Conservation (phyloP, 202 grass and related monocot genomes). For the Musa balbisiana region DNA sequence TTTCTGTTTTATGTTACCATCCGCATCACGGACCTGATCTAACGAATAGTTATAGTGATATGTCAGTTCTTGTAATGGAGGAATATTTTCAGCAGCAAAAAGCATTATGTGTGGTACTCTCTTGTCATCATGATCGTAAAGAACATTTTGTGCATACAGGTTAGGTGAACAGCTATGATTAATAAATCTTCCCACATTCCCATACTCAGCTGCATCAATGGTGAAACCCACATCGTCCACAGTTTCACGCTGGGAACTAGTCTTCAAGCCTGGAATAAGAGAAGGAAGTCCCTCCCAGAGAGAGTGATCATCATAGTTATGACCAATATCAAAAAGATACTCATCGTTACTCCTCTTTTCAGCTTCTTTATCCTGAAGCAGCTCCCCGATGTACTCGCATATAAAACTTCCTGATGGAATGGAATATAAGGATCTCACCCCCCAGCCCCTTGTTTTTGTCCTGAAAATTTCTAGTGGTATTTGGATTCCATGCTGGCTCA, state of each 20-base stretch:
- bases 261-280: conserved; percentile 19
- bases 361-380: conserved; percentile 43
- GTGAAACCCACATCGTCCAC: conserved; percentile 47
- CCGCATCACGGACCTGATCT: conserved; percentile 27
- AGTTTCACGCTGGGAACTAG: conserved; percentile 15
- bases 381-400: conserved; percentile 67
- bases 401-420: conserved; percentile 72
- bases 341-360: conserved; percentile 43
- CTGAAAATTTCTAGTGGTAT: conserved; percentile 74
- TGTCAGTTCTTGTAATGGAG: conserved; percentile 64
- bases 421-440: conserved; percentile 62
- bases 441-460: conserved; percentile 53
- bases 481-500: conserved; percentile 61
- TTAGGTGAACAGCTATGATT: conserved; percentile 81
- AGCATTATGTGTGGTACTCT: conserved; percentile 73
- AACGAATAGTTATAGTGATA: conserved; percentile 63
- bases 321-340: conserved; percentile 65
- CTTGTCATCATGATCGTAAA: conserved; percentile 65
- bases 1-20: conserved; percentile 38
- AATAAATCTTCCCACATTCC: conserved; percentile 75
- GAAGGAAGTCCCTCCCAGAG: conserved; percentile 34
- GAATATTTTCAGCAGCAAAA: conserved; percentile 66
- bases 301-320: conserved; percentile 45
- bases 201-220: conserved; percentile 50
- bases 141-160: conserved; percentile 67